A percentile compares a stretch with the other conserved stretches of the same genome.
These are phyloP conservation scores for Nicotiana sylvestris DNA, from an alignment of 257 asterid species.

Conservation along the genomic window DNA sequence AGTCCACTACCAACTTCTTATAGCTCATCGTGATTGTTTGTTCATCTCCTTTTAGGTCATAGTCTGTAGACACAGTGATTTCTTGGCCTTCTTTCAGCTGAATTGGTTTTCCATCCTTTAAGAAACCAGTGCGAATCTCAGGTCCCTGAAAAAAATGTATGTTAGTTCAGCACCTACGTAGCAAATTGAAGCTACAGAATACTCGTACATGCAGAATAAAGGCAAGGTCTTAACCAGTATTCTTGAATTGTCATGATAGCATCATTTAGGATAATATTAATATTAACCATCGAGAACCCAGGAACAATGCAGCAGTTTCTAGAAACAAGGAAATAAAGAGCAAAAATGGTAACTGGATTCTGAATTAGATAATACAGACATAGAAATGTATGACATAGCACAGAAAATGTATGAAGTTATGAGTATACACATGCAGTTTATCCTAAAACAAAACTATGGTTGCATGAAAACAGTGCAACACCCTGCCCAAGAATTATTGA, in stretches of 20 bases:
- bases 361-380: too few species aligned
- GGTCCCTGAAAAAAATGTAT: slow-evolving; percentile 51
- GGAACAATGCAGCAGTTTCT: background rate
- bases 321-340: too few species aligned
- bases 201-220: background rate
- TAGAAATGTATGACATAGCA: too few species aligned
- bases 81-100: slow-evolving; percentile 76
- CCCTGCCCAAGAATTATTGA: too few species aligned
- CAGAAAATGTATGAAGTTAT: too few species aligned
- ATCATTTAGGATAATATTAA: background rate
- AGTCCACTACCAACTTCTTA: slow-evolving; percentile 59
- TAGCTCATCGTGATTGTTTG: slow-evolving; percentile 70
- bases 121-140: slow-evolving; percentile 82
- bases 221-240: background rate
- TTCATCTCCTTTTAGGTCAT: slow-evolving; percentile 67
- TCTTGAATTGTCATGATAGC: background rate
- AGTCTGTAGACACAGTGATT: slow-evolving; percentile 64
- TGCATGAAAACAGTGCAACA: too few species aligned
- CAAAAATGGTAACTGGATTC: too few species aligned
- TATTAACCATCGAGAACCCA: background rate
- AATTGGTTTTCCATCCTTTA: slow-evolving; percentile 64
- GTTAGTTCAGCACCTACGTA: slow-evolving; percentile 6
- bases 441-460: too few species aligned
- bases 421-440: too few species aligned
- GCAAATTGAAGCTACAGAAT: background rate